These are phyloP conservation scores for Platismatia glauca DNA, from an alignment of 495 filamentous ascomycete species.

Conservation along the genomic window DNA sequence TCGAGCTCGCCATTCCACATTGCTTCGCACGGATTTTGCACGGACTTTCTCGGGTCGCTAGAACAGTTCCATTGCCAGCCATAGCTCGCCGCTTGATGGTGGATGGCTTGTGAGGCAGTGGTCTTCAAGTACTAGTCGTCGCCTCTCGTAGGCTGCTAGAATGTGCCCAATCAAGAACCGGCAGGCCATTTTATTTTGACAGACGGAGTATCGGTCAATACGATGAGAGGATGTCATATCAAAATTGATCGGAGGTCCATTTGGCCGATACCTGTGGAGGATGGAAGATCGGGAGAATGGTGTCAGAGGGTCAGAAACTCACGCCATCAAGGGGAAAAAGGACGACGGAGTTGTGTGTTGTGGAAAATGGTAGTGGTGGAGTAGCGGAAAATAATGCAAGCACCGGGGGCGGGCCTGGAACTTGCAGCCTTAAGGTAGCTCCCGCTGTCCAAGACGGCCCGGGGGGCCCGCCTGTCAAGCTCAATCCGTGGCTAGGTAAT, in stretches of 20 bases:
- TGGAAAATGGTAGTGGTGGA: too few relatives aligned
- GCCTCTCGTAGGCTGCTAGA: background rate
- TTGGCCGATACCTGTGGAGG: background rate
- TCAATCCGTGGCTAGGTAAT: too few relatives aligned
- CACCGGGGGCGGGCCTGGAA: background rate
- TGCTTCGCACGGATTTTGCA: too few relatives aligned
- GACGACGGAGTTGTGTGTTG: too few relatives aligned
- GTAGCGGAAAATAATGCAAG: background rate
- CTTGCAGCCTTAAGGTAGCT: background rate
- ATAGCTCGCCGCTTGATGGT: background rate
- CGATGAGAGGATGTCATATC: background rate
- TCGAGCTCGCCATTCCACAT: too few relatives aligned
- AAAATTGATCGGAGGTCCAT: background rate
- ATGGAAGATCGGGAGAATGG: background rate
- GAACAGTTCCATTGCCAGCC: background rate
- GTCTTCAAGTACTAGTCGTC: background rate
- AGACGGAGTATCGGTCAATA: background rate
- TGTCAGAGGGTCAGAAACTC: background rate
- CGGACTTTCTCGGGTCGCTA: background rate
- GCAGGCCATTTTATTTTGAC: too few relatives aligned
- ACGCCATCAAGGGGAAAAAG: too few relatives aligned
- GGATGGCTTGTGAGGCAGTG: background rate
- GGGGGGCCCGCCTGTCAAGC: too few relatives aligned
- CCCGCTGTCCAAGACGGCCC: background rate
- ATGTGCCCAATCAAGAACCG: background rate